These are phyloP conservation scores for Ramichloridium luteum DNA, from an alignment of 2,329 filamentous ascomycete species.

Conservation along the genomic window DNA sequence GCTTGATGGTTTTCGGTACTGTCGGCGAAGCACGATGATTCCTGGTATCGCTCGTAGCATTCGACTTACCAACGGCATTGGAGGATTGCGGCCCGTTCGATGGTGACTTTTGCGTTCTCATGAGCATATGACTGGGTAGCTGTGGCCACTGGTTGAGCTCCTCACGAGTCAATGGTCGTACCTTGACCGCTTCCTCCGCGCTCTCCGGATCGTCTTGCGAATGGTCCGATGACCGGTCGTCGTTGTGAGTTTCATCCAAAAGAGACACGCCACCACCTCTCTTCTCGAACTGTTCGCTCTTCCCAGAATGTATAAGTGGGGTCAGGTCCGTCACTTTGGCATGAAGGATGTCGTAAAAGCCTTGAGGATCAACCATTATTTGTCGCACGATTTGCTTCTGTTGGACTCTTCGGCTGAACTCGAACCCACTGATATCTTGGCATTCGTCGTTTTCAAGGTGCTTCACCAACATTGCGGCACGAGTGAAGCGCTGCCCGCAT, in stretches of 20 bases:
- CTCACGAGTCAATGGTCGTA: too few species aligned
- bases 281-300: too few species aligned
- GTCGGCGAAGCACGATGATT: not conserved
- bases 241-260: too few species aligned
- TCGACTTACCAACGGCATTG: not conserved
- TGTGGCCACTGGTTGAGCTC: too few species aligned
- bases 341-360: constrained; percentile 16
- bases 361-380: constrained; percentile 19
- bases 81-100: not conserved
- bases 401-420: constrained; percentile 38
- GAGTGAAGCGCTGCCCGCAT: constrained; percentile 37
- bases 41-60: not conserved
- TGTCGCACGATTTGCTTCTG: constrained; percentile 38
- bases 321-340: too few species aligned
- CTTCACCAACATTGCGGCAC: constrained; percentile 37
- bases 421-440: constrained; percentile 26
- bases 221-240: too few species aligned
- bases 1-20: not conserved
- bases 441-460: constrained; percentile 46
- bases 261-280: too few species aligned
- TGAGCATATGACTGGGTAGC: too few species aligned
- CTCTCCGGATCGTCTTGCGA: too few species aligned
- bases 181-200: too few species aligned
- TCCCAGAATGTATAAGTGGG: too few species aligned
- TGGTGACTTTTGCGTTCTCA: constrained; percentile 9